Conservation (phyloP, 2,329 filamentous ascomycete genomes). For the Stenocarpella maydis region DNA sequence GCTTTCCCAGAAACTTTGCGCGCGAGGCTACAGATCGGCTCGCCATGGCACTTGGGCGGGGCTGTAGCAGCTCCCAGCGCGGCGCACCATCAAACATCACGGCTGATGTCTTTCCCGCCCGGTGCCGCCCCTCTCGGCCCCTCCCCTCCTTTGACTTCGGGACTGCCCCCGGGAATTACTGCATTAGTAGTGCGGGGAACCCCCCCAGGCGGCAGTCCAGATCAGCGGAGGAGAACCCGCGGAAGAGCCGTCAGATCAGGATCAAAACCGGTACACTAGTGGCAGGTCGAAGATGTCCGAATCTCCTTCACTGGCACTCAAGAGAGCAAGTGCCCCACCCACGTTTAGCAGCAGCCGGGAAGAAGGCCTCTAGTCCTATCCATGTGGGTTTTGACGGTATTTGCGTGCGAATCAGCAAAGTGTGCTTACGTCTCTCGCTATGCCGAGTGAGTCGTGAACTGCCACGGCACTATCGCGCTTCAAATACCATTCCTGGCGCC, state of each 20-base stretch:
- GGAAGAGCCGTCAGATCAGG: neutral
- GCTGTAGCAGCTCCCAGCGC: conserved; percentile 13
- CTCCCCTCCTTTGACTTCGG: conserved; percentile 25
- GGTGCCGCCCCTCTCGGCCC: conserved; percentile 20
- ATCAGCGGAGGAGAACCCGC: neutral
- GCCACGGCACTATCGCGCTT: too few relatives aligned
- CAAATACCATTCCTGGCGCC: too few relatives aligned
- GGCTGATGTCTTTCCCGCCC: conserved; percentile 4
- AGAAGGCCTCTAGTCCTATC: too few relatives aligned
- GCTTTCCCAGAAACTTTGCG: neutral
- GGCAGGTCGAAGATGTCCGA: too few relatives aligned
- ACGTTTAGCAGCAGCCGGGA: too few relatives aligned
- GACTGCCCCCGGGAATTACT: conserved; percentile 20
- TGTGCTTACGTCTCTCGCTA: too few relatives aligned
- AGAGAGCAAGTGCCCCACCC: too few relatives aligned
- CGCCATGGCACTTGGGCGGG: conserved; percentile 2
- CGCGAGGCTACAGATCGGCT: neutral
- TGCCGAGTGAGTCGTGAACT: too few relatives aligned
- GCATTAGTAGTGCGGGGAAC: conserved; percentile 31
- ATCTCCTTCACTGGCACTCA: too few relatives aligned
- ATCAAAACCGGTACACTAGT: too few relatives aligned
- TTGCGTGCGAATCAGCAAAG: too few relatives aligned
- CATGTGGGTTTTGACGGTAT: too few relatives aligned
- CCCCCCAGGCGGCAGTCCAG: conserved; percentile 23
- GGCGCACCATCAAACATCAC: conserved; percentile 5